Evolutionary conservation across 805 yeast species (phyloP), one percentile per base, ranked within the genome.

Genomic region (Hanseniaspora valbyensis): DNA sequence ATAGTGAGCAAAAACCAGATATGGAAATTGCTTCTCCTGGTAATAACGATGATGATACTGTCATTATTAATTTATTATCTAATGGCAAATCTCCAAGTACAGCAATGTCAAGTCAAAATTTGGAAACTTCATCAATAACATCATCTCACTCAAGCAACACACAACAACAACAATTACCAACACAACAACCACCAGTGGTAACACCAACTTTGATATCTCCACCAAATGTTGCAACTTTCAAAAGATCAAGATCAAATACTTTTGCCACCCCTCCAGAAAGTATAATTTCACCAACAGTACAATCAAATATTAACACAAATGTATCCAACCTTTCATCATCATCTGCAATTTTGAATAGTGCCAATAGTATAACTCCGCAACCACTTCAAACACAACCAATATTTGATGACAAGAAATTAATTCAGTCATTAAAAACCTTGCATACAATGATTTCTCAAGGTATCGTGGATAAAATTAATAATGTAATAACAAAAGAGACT

Each of bases 1-100:
- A 39, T 24, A 42, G 49, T 13, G 52, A 55, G n/a, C 49, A 57
- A 10, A 48, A 56, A n/a, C 42, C 55, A n/a, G n/a, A n/a, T 28
- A 29, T 39, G 25, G 44, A 53, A 26, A 26, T 55, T 9, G 12
- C 40, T 25, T 22, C 13, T 14, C 12, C 30, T 12, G 24, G 26
- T 3, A 30, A 22, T 26, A 41, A n/a, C 24, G 9, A 7, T 19
- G 42, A 48, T 12, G 38, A 16, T 10, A 29, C 40, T 14, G 44
- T 40, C 3, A 40, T 48, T 9, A 40, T 48, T 14, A 48, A 25
- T 12, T 14, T 24, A 3, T 32, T 40, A 13, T n/a, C 33, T 5
- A 48, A 24, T 13, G 38, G 21, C 4, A 39, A 39, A 25, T n/a
- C 42, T 25, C 5, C 21, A 28, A 8, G 14, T 9, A 13, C 13